Evolutionary conservation across 2,329 filamentous ascomycete genomes (phyloP).

Genomic region (Talaromyces pinophilus): DNA sequence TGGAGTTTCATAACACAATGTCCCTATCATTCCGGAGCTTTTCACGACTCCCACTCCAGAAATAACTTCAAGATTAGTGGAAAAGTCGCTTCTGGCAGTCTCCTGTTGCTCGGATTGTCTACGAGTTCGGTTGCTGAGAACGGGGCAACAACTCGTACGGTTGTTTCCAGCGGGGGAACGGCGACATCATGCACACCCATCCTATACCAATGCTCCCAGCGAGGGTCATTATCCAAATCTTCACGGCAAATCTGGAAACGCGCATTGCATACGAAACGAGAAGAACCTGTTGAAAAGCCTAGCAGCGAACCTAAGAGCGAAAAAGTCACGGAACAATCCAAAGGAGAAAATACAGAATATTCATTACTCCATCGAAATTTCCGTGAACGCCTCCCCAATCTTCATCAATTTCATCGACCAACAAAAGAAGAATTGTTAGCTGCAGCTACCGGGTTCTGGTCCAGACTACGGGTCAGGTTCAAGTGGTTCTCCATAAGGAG

Average conservation of each 20-base stretch:
- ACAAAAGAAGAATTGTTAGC: conserved; percentile 91
- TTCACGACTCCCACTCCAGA: conserved; percentile 14
- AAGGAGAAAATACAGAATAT: conserved; percentile 24
- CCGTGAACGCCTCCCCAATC: conserved; percentile 64
- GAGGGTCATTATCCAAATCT: conserved; percentile 25
- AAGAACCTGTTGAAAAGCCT: conserved; percentile 25
- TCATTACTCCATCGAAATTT: conserved; percentile 44
- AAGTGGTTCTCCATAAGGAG: conserved; percentile 98
- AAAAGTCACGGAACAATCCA: background rate
- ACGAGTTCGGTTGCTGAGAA: conserved; percentile 35
- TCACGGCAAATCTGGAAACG: conserved; percentile 33
- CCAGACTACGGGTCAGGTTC: conserved; percentile 84
- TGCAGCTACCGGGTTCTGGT: conserved; percentile 90
- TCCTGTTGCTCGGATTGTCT: conserved; percentile 53
- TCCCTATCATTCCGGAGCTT: conserved; percentile 17
- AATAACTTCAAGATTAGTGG: conserved; percentile 47
- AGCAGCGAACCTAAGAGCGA: conserved; percentile 26
- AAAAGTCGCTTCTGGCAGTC: conserved; percentile 58
- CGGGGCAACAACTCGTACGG: conserved; percentile 36
- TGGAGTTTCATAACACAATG: conserved; percentile 21
- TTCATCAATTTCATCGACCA: conserved; percentile 68
- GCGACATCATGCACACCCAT: conserved; percentile 28
- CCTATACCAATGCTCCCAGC: conserved; percentile 26
- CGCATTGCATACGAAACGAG: conserved; percentile 35
- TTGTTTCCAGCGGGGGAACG: conserved; percentile 35